These are phyloP conservation scores for Lachancea sp. DNA, from an alignment of 805 yeast genomes.

Conservation along the genomic window DNA sequence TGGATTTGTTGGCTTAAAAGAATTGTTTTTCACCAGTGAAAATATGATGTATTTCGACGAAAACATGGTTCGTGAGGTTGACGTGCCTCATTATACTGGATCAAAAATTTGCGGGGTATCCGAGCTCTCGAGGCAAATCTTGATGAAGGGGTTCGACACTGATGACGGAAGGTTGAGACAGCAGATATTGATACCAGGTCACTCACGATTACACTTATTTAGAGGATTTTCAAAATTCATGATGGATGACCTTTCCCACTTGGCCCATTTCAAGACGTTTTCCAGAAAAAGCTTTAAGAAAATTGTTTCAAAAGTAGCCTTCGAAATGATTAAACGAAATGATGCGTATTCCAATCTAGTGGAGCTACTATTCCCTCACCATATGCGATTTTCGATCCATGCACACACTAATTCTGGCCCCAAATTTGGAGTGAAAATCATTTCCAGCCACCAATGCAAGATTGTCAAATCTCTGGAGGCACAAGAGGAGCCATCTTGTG, in stretches of 20 bases:
- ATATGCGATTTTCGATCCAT: slow-evolving; percentile 53
- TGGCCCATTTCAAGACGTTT: slow-evolving; percentile 34
- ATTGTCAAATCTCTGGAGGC: slow-evolving; percentile 40
- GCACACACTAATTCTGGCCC: slow-evolving; percentile 57
- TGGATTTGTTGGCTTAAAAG: slow-evolving; percentile 40
- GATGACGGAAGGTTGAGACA: slow-evolving; percentile 58
- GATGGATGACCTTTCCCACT: slow-evolving; percentile 48
- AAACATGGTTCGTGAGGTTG: slow-evolving; percentile 27
- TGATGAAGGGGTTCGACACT: slow-evolving; percentile 42
- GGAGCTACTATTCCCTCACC: slow-evolving; percentile 53
- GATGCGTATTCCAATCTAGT: slow-evolving; percentile 61
- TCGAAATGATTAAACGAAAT: slow-evolving; percentile 58
- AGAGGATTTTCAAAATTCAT: slow-evolving; percentile 56
- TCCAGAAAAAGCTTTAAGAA: slow-evolving; percentile 48
- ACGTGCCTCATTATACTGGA: slow-evolving; percentile 35
- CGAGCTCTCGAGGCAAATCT: slow-evolving; percentile 36
- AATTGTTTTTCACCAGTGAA: slow-evolving; percentile 33
- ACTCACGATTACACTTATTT: slow-evolving; percentile 47
- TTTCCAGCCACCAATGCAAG: slow-evolving; percentile 39
- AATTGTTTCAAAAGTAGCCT: slow-evolving; percentile 47
- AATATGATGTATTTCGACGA: slow-evolving; percentile 24
- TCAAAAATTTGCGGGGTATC: slow-evolving; percentile 35
- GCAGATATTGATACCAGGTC: slow-evolving; percentile 52
- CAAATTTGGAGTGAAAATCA: slow-evolving; percentile 49
- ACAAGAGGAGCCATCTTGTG: slow-evolving; percentile 39